Evolutionary conservation across 805 yeast species (phyloP), one percentile per base, ranked within the genome.

Genomic region (Zygoascus ofunaensis): DNA sequence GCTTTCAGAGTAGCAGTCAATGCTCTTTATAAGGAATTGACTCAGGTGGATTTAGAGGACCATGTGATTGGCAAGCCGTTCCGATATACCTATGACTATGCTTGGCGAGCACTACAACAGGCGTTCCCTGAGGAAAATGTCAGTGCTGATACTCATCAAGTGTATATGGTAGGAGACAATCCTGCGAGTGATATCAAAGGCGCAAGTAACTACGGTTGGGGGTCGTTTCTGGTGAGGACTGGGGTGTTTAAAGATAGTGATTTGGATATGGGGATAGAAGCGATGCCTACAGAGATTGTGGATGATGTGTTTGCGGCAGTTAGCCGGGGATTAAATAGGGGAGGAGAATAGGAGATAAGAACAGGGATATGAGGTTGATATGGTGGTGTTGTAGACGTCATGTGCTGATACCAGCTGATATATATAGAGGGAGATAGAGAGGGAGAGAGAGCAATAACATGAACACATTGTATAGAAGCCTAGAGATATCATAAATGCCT

Each of bases 141-240:
- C 17, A 21, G 23, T 17, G 3, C 23, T 14, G 21, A 15, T n/a
- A 23, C 17, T 12, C 20, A 41, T n/a, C 4, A 20, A n/a, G 82
- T 92, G 1, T 89, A 72, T 64, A 92, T 92, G 98, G 86, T 92
- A 30, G 98, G 98, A 23, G 98, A 92, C 64, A 92, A 92, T 61
- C 97, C 97, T 3, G 92, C 81, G 23, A 77, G 87, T 41, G 98
- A 92, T 60, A 92, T 92, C 43, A 72, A 73, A 45, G 98, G 98
- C 0, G 98, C 95, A 4, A 80, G 82, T 54, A 67, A 69, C 41
- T 79, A 80, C 58, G 95, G 96, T 3, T 92, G 97, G 97, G 77
- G 82, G 40, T 79, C 92, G 10, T 74, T 87, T 32, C 72, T 92
- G 37, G 86, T 92, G 21, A 71, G 80, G 49, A 84, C 97, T 0